Evolutionary conservation across 2,329 filamentous ascomycete species (phyloP).

Genomic region (Tolypocladium paradoxum): DNA sequence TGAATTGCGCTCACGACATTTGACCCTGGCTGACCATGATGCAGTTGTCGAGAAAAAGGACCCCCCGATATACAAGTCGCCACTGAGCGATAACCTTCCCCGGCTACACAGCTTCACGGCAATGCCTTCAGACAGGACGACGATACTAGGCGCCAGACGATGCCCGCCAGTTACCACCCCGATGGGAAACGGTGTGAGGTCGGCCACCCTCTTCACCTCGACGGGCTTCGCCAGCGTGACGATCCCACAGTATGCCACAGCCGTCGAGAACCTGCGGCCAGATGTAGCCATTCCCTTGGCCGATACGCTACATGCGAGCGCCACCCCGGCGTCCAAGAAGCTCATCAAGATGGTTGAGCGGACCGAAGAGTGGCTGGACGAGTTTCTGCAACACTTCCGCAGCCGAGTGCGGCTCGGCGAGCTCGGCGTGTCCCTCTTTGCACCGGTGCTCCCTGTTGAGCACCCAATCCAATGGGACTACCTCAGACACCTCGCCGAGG

Average conservation of each 20-base stretch:
- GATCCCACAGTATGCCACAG: slow-evolving; percentile 56
- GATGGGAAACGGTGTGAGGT: slow-evolving; percentile 56
- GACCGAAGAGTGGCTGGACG: slow-evolving; percentile 70
- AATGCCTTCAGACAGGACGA: slow-evolving; percentile 51
- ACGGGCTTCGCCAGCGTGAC: slow-evolving; percentile 70
- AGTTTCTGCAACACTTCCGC: slow-evolving; percentile 41
- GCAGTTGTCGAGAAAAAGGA: slow-evolving; percentile 44
- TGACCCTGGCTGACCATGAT: background rate
- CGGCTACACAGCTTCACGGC: slow-evolving; percentile 69
- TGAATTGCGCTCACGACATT: slow-evolving; percentile 1
- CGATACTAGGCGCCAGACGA: slow-evolving; percentile 68
- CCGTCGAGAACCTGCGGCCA: slow-evolving; percentile 54
- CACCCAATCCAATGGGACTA: slow-evolving; percentile 71
- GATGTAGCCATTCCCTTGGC: slow-evolving; percentile 73
- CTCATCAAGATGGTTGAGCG: slow-evolving; percentile 75
- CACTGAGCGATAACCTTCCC: slow-evolving; percentile 25
- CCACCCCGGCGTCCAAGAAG: slow-evolving; percentile 55
- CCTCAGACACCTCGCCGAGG: slow-evolving; percentile 57
- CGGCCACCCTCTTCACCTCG: slow-evolving; percentile 72
- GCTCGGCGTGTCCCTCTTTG: slow-evolving; percentile 38
- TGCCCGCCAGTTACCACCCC: slow-evolving; percentile 65
- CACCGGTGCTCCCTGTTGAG: slow-evolving; percentile 64
- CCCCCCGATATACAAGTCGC: slow-evolving; percentile 38
- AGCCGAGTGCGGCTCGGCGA: slow-evolving; percentile 15
- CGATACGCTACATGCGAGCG: slow-evolving; percentile 48